Evolutionary conservation across 345 rosid genomes (phyloP).

Genomic region (Syzygium oleosum): DNA sequence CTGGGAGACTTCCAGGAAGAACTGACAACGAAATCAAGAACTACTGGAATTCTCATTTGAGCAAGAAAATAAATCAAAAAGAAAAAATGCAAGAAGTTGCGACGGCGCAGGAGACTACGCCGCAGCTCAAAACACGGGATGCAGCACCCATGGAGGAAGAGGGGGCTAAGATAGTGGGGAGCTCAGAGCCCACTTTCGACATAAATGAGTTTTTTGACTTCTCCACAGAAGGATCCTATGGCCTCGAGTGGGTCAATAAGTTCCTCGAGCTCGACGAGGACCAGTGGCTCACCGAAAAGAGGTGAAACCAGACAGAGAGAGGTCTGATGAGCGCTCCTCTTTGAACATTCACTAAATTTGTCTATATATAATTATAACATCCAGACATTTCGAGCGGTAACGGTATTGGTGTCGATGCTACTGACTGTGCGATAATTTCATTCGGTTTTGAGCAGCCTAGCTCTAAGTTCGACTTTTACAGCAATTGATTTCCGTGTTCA

Average conservation of each 20-base stretch:
- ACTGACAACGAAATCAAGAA: conserved; percentile 67
- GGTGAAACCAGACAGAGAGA: background rate
- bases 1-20: conserved; percentile 67
- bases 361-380: background rate
- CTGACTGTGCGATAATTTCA: background rate
- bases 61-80: conserved; percentile 30
- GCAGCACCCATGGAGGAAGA: background rate
- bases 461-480: background rate
- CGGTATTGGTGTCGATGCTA: background rate
- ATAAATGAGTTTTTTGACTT: conserved; percentile 30
- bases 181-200: conserved; percentile 18
- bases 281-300: conserved; percentile 8
- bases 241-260: conserved; percentile 40
- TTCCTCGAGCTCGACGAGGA: conserved; percentile 29
- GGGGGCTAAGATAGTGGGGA: background rate
- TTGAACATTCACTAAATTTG: background rate
- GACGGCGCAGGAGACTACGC: background rate
- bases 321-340: background rate
- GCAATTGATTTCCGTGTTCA: background rate
- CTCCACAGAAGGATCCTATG: conserved; percentile 20
- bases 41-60: conserved; percentile 68
- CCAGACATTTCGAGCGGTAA: background rate
- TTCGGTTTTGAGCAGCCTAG: background rate
- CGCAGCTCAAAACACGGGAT: background rate
- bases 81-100: conserved; percentile 11